Evolutionary conservation across 176 grass and related monocot genomes (phyloP).

Genomic region (Hyparrhenia diplandra): DNA sequence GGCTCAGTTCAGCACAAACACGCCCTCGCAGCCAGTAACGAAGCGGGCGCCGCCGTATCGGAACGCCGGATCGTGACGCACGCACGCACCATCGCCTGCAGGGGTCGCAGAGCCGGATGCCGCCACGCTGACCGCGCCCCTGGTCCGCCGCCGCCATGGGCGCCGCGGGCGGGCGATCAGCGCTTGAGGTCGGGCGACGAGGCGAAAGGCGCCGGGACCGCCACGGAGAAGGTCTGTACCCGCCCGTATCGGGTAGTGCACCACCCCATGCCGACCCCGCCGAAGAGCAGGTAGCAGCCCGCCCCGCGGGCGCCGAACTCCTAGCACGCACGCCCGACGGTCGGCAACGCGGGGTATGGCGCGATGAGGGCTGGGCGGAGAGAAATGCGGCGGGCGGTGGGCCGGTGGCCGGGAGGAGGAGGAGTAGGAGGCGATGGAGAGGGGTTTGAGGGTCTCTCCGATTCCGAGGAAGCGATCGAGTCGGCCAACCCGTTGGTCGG

Average conservation of each 20-base stretch:
- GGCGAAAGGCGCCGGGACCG: background rate
- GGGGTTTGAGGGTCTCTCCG: no score
- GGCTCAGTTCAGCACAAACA: no score
- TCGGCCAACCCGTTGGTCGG: no score
- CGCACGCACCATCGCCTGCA: conserved; percentile 21
- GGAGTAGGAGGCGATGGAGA: no score
- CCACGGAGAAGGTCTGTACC: conserved; percentile 1
- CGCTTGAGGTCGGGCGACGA: conserved; percentile 10
- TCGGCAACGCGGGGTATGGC: background rate
- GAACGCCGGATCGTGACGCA: no score
- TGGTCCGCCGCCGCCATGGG: background rate
- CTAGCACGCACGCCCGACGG: background rate
- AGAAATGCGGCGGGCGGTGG: background rate
- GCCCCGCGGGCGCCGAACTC: background rate
- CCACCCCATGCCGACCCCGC: background rate
- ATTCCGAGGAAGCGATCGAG: no score
- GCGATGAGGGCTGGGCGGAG: no score
- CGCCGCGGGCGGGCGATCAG: background rate
- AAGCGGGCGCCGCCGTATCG: background rate
- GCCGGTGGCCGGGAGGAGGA: background rate
- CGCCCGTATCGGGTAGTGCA: conserved; percentile 2
- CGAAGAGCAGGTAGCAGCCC: no score
- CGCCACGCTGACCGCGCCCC: background rate
- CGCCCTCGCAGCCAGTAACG: background rate
- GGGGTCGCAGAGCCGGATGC: conserved; percentile 5